Percentiles rank a stretch among this genome's conserved stretches.
Evolutionary conservation across 1,284 basidiomycete species (phyloP).

Genomic region (Cryptococcus hybrid): DNA sequence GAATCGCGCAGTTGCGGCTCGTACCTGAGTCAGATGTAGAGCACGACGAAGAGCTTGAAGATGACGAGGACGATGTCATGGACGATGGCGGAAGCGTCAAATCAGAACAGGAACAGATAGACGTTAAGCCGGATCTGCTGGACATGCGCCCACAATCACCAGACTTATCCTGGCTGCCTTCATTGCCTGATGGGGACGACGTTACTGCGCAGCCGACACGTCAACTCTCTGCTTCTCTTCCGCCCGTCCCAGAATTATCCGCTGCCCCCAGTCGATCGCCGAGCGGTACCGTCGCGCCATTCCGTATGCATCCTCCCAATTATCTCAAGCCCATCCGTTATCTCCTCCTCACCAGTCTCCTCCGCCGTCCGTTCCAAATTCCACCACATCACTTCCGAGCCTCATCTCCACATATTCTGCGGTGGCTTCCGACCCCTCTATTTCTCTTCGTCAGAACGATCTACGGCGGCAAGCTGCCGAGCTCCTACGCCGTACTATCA

Average conservation of each 20-base stretch:
- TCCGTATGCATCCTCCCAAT: conserved; percentile 31
- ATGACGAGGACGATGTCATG: conserved; percentile 8
- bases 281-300: conserved; percentile 35
- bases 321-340: conserved; percentile 26
- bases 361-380: conserved; percentile 8
- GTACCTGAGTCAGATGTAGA: conserved; percentile 22
- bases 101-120: conserved; percentile 6
- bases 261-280: conserved; percentile 23
- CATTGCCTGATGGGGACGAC: conserved; percentile 19
- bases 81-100: conserved; percentile 7
- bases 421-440: conserved; percentile 28
- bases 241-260: not conserved
- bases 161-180: conserved; percentile 38
- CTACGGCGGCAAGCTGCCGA: conserved; percentile 34
- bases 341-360: conserved; percentile 17
- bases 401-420: conserved; percentile 32
- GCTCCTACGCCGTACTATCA: conserved; percentile 30
- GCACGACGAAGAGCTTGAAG: conserved; percentile 2
- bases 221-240: conserved; percentile 1
- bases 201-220: not conserved
- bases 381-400: conserved; percentile 32
- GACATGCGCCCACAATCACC: conserved; percentile 15
- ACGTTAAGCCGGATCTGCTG: conserved; percentile 9
- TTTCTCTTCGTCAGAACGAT: conserved; percentile 32
- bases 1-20: conserved; percentile 23